These are phyloP conservation scores for Atalantia buxifolia DNA, from an alignment of 345 rosid genomes.

Conservation along the genomic window DNA sequence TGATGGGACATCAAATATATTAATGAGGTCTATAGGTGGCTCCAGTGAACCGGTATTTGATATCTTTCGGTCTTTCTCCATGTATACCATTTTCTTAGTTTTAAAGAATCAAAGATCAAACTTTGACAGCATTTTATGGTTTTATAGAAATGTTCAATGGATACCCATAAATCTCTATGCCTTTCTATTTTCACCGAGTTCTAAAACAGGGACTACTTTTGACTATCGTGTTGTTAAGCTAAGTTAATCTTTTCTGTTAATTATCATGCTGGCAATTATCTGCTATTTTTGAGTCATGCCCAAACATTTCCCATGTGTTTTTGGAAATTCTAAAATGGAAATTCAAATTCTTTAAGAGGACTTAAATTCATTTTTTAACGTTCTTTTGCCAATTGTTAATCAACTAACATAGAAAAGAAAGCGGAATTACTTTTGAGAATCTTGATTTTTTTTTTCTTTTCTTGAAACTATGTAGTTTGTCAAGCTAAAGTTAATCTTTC, in stretches of 20 bases:
- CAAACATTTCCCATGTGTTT: not conserved
- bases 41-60: conserved; percentile 84
- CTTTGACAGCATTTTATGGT: not conserved
- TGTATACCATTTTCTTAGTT: conserved; percentile 11
- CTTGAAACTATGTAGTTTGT: not conserved
- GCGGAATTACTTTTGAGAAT: not conserved
- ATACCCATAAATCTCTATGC: not conserved
- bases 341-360: not conserved
- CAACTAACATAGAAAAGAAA: not conserved
- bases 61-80: conserved; percentile 10
- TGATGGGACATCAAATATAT: conserved; percentile 97
- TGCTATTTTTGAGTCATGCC: not conserved
- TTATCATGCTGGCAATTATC: not conserved
- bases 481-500: not conserved
- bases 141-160: not conserved
- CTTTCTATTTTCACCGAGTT: not conserved
- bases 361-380: not conserved
- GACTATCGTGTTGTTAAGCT: not conserved
- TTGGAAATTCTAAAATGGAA: not conserved
- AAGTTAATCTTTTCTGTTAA: not conserved
- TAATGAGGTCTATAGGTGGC: conserved; percentile 90
- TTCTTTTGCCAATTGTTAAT: not conserved
- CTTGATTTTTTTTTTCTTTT: no score
- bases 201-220: not conserved
- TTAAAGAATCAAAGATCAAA: not conserved